Evolutionary conservation across 108 stramenopile genomes (phyloP), one percentile per base, ranked within the genome.

Genomic region (Fragilariopsis cylindrus): DNA sequence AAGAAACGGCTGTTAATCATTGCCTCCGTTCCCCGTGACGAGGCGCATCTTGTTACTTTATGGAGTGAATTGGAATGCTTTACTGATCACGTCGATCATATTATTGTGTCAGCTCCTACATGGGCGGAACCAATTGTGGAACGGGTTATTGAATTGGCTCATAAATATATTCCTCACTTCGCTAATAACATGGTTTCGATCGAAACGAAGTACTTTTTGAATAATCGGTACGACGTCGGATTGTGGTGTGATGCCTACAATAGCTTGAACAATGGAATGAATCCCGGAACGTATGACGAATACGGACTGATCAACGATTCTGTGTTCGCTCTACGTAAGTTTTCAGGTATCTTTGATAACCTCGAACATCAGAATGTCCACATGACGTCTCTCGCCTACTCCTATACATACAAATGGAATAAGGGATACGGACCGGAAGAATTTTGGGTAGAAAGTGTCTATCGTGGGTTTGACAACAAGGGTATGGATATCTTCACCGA

Each of bases 51-150:
- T 47, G 39, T 57, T 40, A 57, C 79, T 15, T 49, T 80, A 7
- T 80, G 79, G 79, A 71, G 67, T 16, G 67, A 80, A 12, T 66
- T 80, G 43, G 79, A 80, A 50, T 80, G 79, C 48, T 52, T 80
- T 4, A 46, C 64, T 11, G 77, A 67, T 19, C 16, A 48, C 7
- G 40, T 67, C 19, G 72, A 73, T 18, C 48, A 49, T 9, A 65
- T 80, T 39, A 41, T 75, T 8, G 52, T 76, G 18, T 44, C 74
- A 3, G 49, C 75, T 15, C 70, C 79, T 0, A 15, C 8, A 30
- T 80, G 79, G 79, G 44, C 41, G 12, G 3, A 52, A 12, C 16
- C 39, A 5, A 21, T 63, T n/a, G 55, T 75, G 21, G 58, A 49
- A 47, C 19, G 9, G 3, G 60, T 80, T 0, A 43, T 75, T 2